phyloP scores from a whole-genome alignment of 345 rosid genomes.

The Nephelium lappaceum region DNA sequence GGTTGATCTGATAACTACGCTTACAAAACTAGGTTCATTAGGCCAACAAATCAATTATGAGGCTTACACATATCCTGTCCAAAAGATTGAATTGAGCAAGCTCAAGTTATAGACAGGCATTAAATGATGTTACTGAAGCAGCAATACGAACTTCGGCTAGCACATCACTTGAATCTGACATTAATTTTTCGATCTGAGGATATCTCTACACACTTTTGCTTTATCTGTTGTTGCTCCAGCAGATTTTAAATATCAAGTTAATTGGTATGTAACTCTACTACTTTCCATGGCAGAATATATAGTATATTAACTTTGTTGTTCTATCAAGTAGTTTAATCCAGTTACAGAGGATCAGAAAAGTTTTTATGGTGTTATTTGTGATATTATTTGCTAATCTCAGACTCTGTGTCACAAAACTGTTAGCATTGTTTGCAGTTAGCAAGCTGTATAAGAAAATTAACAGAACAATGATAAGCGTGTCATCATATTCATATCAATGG shows the following conservation, averaged over 20 bases:
- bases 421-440: neutral
- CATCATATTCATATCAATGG: no score
- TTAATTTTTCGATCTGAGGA: neutral
- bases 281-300: neutral
- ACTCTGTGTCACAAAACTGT: neutral
- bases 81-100: slow-evolving; percentile 67
- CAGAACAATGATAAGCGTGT: neutral
- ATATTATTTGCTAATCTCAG: neutral
- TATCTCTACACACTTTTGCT: neutral
- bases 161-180: neutral
- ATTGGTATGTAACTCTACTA: neutral
- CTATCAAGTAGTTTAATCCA: neutral
- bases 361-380: neutral
- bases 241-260: neutral
- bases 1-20: slow-evolving; percentile 91
- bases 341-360: neutral
- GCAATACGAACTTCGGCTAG: neutral
- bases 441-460: neutral
- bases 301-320: neutral
- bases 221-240: neutral
- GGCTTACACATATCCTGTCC: slow-evolving; percentile 74
- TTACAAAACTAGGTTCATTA: slow-evolving; percentile 75
- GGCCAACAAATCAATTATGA: slow-evolving; percentile 92
- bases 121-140: neutral
- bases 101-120: slow-evolving; percentile 60